Base-by-base conservation (phyloP, 176 grass and related monocot genomes). In the Zea luxurians region DNA sequence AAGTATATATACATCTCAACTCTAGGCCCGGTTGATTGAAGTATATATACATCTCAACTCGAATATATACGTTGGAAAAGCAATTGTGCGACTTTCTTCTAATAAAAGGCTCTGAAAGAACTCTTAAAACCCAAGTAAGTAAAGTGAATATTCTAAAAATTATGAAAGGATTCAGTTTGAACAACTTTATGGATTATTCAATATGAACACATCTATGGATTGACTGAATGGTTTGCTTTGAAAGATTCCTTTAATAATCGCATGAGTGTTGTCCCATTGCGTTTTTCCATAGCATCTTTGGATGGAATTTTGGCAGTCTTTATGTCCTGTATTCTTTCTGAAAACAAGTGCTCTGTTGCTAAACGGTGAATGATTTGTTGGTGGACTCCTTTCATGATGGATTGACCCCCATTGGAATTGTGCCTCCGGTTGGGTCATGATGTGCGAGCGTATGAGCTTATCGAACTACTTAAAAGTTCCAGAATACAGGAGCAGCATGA, bases 31-130 rank as follows among this genome's bases (percentile, higher is more conserved):
- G 27, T 27, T 27, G 27, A 27, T 27, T 27, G 27, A 27, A 27
- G 27, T 27, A 27, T 27, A 27, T 27, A 27, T 27, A 27, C 27
- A 27, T 27, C 27, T 27, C 27, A 27, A 27, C 27, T 27, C 27
- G 27, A 27, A 27, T 27, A 27, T 27, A 27, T 27, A 27, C 27
- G 27, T 27, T 27, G 27, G 27, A 27, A 27, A 27, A 27, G 27
- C 27, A 27, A 27, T 27, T 27, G 27, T 27, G 27, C 27, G 27
- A 27, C 27, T 27, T 27, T 27, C 85, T 99, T 70, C 72, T 99
- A 87, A 87, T 91, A 85, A 99, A 99, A 83, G 90, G 92, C 36
- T 88, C 96, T 48, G 88, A 99, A 73, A 82, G 73, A 79, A 90
- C 83, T 41, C 69, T 99, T 52, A 99, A 91, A 89, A 95, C 87